phyloP scores from a whole-genome alignment of 805 yeast genomes.

The Soucietia sequanensis region DNA sequence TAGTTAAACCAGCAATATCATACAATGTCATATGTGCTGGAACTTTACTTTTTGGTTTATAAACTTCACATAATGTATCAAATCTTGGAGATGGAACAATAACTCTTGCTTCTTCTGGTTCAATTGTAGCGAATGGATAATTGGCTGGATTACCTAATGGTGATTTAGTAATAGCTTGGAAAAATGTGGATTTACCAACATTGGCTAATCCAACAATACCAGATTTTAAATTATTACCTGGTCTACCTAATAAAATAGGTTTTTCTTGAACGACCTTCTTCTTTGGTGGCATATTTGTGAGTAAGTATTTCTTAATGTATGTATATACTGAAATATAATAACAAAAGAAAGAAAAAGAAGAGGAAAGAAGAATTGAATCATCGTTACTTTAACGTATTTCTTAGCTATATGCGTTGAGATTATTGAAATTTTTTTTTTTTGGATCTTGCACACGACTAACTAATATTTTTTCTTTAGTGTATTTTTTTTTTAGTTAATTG shows the following conservation, averaged over 20 bases:
- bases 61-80: conserved; percentile 69
- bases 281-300: conserved; percentile 76
- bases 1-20: conserved; percentile 97
- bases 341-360: too few relatives aligned
- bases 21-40: conserved; percentile 92
- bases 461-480: too few relatives aligned
- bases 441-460: too few relatives aligned
- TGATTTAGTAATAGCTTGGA: conserved; percentile 93
- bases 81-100: conserved; percentile 89
- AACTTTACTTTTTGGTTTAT: conserved; percentile 79
- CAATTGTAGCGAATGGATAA: conserved; percentile 97
- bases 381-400: too few relatives aligned
- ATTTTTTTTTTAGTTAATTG: too few relatives aligned
- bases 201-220: conserved; percentile 97
- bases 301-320: too few relatives aligned
- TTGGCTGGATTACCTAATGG: conserved; percentile 96
- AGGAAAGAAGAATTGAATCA: too few relatives aligned
- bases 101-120: conserved; percentile 97
- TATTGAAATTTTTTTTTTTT: too few relatives aligned
- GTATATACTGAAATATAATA: too few relatives aligned
- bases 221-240: conserved; percentile 46
- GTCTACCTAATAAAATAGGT: conserved; percentile 79
- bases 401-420: too few relatives aligned
- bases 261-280: conserved; percentile 62
- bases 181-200: conserved; percentile 95